Evolutionary conservation across 2,329 filamentous ascomycete species (phyloP).

Genomic region (Sclerotinia sclerotiorum): DNA sequence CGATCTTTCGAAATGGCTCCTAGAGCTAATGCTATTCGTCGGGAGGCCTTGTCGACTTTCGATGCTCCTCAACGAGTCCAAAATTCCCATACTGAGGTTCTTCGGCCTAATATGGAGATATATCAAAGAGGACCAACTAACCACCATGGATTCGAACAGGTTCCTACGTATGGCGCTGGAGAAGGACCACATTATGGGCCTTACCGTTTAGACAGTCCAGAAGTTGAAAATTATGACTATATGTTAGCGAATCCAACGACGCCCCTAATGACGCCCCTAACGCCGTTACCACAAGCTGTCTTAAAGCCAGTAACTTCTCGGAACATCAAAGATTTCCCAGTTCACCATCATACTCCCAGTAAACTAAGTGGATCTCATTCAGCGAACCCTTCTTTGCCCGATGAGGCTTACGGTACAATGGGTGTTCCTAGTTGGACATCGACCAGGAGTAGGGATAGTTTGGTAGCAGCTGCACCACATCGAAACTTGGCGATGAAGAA

Average conservation of each 20-base stretch:
- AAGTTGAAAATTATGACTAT: neutral
- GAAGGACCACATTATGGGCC: neutral
- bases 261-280: neutral
- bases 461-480: neutral
- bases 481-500: constrained; percentile 1
- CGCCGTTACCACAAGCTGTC: neutral
- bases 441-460: constrained; percentile 1
- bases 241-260: neutral
- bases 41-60: neutral
- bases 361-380: neutral
- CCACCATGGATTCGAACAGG: neutral
- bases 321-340: neutral
- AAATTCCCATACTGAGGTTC: neutral
- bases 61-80: neutral
- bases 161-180: neutral
- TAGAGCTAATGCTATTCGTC: neutral
- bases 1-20: constrained; percentile 11
- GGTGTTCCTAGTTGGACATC: neutral
- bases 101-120: neutral
- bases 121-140: neutral
- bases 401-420: neutral
- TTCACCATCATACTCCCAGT: neutral
- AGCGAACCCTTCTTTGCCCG: too few species aligned
- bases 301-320: neutral
- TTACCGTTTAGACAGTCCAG: neutral